Evolutionary conservation across 306 rosid species (phyloP).

Genomic region (Vigna reflexopilosa): DNA sequence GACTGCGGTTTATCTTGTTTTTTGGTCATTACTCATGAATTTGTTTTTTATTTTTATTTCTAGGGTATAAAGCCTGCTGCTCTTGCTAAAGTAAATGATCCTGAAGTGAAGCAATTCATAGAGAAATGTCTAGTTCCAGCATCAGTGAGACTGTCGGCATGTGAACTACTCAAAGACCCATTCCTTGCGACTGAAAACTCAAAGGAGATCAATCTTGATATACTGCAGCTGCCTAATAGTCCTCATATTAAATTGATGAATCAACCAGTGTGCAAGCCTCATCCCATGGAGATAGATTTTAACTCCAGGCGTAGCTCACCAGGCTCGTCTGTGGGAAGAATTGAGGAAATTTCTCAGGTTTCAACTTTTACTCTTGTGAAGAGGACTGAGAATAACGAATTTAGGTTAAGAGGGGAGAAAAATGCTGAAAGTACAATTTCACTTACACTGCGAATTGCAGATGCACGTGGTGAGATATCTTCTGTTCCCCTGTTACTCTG

Average conservation of each 20-base stretch:
- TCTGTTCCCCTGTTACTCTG: neutral
- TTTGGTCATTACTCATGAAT: neutral
- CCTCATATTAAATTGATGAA: slow-evolving; percentile 40
- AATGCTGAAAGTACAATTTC: slow-evolving; percentile 57
- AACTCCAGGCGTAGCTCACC: slow-evolving; percentile 53
- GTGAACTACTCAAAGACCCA: slow-evolving; percentile 84
- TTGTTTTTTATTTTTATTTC: slow-evolving; percentile 24
- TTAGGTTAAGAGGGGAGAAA: slow-evolving; percentile 71
- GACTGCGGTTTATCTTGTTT: slow-evolving; percentile 8
- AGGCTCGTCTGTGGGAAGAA: slow-evolving; percentile 45
- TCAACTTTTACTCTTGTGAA: slow-evolving; percentile 54
- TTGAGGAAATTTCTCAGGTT: slow-evolving; percentile 49
- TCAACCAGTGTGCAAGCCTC: slow-evolving; percentile 51
- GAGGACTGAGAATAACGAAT: slow-evolving; percentile 57
- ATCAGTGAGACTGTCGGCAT: slow-evolving; percentile 69
- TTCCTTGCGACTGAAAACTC: slow-evolving; percentile 65
- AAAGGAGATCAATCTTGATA: slow-evolving; percentile 47
- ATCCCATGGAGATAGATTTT: slow-evolving; percentile 70
- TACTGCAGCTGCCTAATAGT: slow-evolving; percentile 36
- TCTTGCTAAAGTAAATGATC: slow-evolving; percentile 73
- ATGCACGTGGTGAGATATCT: slow-evolving; percentile 55
- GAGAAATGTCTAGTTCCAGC: slow-evolving; percentile 91
- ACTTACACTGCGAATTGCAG: slow-evolving; percentile 63
- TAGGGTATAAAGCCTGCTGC: slow-evolving; percentile 93
- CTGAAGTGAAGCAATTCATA: slow-evolving; percentile 75